Evolutionary conservation across 1,284 basidiomycete genomes (phyloP), one percentile per base, ranked within the genome.

Genomic region (Cutaneotrichosporon sp.): DNA sequence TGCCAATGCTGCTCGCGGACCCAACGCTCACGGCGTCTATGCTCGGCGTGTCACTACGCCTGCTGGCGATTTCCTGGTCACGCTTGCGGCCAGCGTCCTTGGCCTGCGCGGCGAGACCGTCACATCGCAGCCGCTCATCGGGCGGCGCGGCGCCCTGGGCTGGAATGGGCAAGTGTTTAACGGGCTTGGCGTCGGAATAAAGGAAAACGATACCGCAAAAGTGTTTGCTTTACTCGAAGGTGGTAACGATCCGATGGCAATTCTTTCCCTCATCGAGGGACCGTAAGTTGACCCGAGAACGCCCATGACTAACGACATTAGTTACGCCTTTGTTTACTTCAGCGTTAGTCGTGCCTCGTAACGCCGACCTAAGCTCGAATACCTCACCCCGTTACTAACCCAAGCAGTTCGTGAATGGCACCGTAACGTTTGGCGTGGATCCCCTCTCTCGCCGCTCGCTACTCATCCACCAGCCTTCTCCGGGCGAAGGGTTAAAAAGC

Each of bases 111-210:
- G 91, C 0, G 69, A 79, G 8, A 55, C 80, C 5, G 37, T 49
- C 1, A 76, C 89, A 2, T 66, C 79, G 0, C 91, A 96, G 67
- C 91, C 91, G n/a, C 84, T 92, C 33, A 53, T 75, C 49, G 70
- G 65, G 1, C 34, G 54, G 5, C 43, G 80, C 4, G 81, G 86
- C 57, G 70, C 89, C 2, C 72, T 94, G 17, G 91, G 87, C 61
- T 93, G 88, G 88, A 94, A 94, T 68, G 90, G 90, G 54, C 90
- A 94, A 79, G 88, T 86, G 61, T 91, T 93, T 59, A 82, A 85
- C 58, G 89, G 88, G 3, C 60, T 90, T 25, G 74, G 84, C 62
- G 83, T 88, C 25, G 61, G 73, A 0, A 31, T 59, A 80, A 82
- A 78, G 0, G 85, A 90, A 60, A 94, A 96, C 62, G 92, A 96